Percentiles rank a stretch among this genome's conserved stretches.
These are phyloP conservation scores for Penicillium sp. DNA, from an alignment of 2,329 filamentous ascomycete species.

Conservation along the genomic window DNA sequence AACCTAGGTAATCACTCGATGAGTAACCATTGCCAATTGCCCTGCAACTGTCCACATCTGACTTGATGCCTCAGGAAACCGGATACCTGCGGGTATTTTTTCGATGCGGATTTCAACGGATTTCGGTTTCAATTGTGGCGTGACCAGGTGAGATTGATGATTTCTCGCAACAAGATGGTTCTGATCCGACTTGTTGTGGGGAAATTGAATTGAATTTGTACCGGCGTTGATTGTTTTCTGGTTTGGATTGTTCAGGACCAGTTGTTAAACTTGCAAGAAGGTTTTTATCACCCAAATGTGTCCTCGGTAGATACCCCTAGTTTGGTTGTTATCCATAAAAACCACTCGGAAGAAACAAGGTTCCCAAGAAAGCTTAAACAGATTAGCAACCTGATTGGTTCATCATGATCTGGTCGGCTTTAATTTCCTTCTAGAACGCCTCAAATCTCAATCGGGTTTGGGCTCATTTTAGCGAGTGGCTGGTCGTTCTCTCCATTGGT, in stretches of 20 bases:
- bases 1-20: background rate
- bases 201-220: background rate
- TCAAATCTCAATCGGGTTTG: background rate
- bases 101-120: background rate
- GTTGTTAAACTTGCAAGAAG: background rate
- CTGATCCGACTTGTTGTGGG: background rate
- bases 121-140: background rate
- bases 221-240: background rate
- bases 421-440: slow-evolving; percentile 12
- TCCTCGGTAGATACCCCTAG: background rate
- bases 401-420: background rate
- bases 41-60: background rate
- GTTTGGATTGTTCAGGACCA: background rate
- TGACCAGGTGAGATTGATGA: background rate
- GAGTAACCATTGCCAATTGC: background rate
- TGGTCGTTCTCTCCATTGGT: background rate
- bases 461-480: background rate
- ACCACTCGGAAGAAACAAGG: slow-evolving; percentile 3
- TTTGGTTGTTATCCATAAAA: background rate
- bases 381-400: background rate
- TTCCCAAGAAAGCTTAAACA: slow-evolving; percentile 11
- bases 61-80: background rate
- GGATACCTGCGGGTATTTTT: background rate
- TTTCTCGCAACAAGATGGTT: background rate
- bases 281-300: background rate